A percentile compares a stretch with the other conserved stretches of the same genome.
Evolutionary conservation across 441 rosid species (phyloP).

Genomic region (Eruca vesicaria): DNA sequence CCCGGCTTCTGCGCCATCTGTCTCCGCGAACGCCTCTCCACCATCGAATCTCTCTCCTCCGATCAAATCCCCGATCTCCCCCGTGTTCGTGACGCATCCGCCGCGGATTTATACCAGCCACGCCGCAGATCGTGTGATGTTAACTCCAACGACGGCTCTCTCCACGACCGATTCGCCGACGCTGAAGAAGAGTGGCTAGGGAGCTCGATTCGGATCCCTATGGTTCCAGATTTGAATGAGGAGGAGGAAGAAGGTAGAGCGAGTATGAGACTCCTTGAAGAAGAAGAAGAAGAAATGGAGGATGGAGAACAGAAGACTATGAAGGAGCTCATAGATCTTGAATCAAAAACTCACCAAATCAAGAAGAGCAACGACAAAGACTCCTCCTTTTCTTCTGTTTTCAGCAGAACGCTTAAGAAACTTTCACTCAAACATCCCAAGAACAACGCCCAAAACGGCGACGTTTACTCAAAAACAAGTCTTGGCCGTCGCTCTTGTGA

Average conservation of each 20-base stretch:
- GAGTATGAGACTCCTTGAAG: slow-evolving; percentile 3
- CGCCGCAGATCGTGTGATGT: slow-evolving; percentile 41
- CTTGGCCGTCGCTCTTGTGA: slow-evolving; percentile 58
- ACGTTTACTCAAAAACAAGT: slow-evolving; percentile 31
- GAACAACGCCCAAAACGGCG: slow-evolving; percentile 29
- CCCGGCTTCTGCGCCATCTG: slow-evolving; percentile 80
- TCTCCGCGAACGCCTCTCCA: slow-evolving; percentile 87
- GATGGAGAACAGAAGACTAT: slow-evolving; percentile 47
- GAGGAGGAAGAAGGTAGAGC: slow-evolving; percentile 25
- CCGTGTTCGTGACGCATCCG: slow-evolving; percentile 45
- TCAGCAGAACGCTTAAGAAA: slow-evolving; percentile 49
- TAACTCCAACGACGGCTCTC: slow-evolving; percentile 28
- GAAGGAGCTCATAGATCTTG: slow-evolving; percentile 71
- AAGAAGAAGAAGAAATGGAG: slow-evolving; percentile 18
- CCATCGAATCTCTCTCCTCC: slow-evolving; percentile 40
- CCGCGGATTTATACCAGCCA: slow-evolving; percentile 25
- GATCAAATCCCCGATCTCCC: slow-evolving; percentile 40
- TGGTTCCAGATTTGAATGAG: slow-evolving; percentile 32
- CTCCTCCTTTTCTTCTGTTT: slow-evolving; percentile 40
- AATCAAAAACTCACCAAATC: slow-evolving; percentile 21
- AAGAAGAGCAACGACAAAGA: slow-evolving; percentile 40
- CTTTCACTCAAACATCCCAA: slow-evolving; percentile 42
- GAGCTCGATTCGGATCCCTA: slow-evolving; percentile 12
- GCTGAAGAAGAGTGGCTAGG: slow-evolving; percentile 40
- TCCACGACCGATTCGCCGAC: slow-evolving; percentile 32